phyloP scores from a whole-genome alignment of 805 yeast genomes.

The Saccharomyces jurei region DNA sequence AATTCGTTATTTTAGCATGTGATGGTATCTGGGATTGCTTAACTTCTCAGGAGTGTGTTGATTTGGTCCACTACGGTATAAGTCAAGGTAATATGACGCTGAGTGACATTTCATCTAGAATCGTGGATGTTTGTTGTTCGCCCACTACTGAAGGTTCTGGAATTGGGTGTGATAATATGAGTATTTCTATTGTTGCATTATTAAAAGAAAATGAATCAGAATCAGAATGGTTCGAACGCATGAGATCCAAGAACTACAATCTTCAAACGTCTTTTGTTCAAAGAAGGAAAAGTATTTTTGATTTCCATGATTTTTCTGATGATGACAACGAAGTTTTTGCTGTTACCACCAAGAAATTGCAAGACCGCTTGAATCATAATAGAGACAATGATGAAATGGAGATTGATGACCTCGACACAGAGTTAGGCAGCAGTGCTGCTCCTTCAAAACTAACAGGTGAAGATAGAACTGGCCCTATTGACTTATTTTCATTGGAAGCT shows the following conservation, averaged over 20 bases:
- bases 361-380: slow-evolving; percentile 17
- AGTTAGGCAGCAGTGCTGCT: slow-evolving; percentile 1
- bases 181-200: slow-evolving; percentile 80
- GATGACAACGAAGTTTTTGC: slow-evolving; percentile 35
- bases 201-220: slow-evolving; percentile 43
- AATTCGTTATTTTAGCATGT: slow-evolving; percentile 87
- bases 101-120: slow-evolving; percentile 70
- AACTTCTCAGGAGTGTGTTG: slow-evolving; percentile 86
- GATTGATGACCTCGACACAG: slow-evolving; percentile 4
- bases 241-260: slow-evolving; percentile 38
- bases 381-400: slow-evolving; percentile 22
- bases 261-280: slow-evolving; percentile 36
- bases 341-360: slow-evolving; percentile 19
- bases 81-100: slow-evolving; percentile 54
- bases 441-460: neutral
- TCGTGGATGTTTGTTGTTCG: slow-evolving; percentile 92
- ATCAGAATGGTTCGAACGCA: slow-evolving; percentile 55
- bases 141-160: slow-evolving; percentile 90
- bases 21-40: slow-evolving; percentile 99
- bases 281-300: slow-evolving; percentile 41
- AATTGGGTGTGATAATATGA: slow-evolving; percentile 97
- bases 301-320: slow-evolving; percentile 37
- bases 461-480: neutral
- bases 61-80: slow-evolving; percentile 85
- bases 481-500: slow-evolving; percentile 12